Evolutionary conservation across 768 basidiomycete genomes (phyloP).

Genomic region (Clavulina sp.): DNA sequence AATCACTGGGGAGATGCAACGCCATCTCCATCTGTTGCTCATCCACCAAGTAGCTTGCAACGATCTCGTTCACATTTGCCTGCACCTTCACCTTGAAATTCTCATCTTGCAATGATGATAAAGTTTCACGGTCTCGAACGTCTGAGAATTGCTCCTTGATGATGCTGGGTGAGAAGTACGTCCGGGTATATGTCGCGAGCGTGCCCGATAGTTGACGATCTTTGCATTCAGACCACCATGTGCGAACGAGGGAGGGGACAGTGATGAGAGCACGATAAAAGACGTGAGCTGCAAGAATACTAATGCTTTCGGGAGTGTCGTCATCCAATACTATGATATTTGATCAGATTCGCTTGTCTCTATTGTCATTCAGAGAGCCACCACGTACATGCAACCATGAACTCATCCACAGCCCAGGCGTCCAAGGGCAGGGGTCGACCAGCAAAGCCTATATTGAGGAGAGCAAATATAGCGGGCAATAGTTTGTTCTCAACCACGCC

Average conservation of each 20-base stretch:
- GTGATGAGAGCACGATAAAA: constrained; percentile 75
- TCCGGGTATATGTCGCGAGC: constrained; percentile 61
- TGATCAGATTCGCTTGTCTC: background rate
- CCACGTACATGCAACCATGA: constrained; percentile 49
- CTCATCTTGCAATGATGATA: constrained; percentile 51
- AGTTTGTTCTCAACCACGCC: constrained; percentile 47
- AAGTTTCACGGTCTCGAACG: constrained; percentile 36
- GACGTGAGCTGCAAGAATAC: constrained; percentile 65
- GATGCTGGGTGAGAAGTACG: constrained; percentile 78
- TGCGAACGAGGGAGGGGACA: constrained; percentile 69
- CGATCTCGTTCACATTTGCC: constrained; percentile 57
- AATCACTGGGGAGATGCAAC: constrained; percentile 72
- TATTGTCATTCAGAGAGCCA: background rate
- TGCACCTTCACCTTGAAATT: constrained; percentile 67
- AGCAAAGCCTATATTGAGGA: constrained; percentile 51
- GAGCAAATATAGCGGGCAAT: constrained; percentile 49
- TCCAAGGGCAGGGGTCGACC: constrained; percentile 66
- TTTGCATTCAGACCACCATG: constrained; percentile 74
- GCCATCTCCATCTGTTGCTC: constrained; percentile 86
- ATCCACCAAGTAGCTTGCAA: constrained; percentile 72
- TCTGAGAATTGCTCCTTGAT: constrained; percentile 67
- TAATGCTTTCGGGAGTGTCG: constrained; percentile 32
- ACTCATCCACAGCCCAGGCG: constrained; percentile 72
- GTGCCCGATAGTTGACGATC: constrained; percentile 73
- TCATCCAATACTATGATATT: constrained; percentile 36